Conservation (phyloP, 495 filamentous ascomycete species). For the Aspergillus kassunensis region DNA sequence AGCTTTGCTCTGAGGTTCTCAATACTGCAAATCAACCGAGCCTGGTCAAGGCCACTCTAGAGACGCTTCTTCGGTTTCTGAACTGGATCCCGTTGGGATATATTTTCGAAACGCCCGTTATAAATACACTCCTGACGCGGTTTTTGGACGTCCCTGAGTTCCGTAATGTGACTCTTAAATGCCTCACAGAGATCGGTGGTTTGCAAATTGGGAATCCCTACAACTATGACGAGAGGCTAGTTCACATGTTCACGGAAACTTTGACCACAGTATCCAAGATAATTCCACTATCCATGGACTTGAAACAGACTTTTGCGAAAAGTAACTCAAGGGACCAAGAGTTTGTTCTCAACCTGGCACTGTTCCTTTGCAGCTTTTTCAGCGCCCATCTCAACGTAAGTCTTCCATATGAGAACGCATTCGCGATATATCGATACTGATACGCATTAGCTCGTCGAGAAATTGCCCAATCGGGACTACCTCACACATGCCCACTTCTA, state of each 20-base stretch:
- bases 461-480: slow-evolving; percentile 89
- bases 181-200: slow-evolving; percentile 93
- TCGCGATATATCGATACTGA: slow-evolving; percentile 5
- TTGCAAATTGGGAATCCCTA: slow-evolving; percentile 73
- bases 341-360: slow-evolving; percentile 91
- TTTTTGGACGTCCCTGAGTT: slow-evolving; percentile 92
- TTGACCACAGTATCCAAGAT: slow-evolving; percentile 84
- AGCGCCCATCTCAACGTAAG: slow-evolving; percentile 82
- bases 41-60: slow-evolving; percentile 87
- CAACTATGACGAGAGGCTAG: slow-evolving; percentile 87
- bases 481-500: slow-evolving; percentile 96
- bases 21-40: slow-evolving; percentile 82
- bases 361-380: slow-evolving; percentile 96
- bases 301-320: slow-evolving; percentile 81
- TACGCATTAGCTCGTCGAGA: slow-evolving; percentile 76
- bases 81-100: slow-evolving; percentile 99
- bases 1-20: slow-evolving; percentile 90
- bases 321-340: slow-evolving; percentile 95
- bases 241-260: slow-evolving; percentile 96
- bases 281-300: slow-evolving; percentile 81
- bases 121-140: slow-evolving; percentile 84
- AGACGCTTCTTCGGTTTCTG: slow-evolving; percentile 90
- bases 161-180: slow-evolving; percentile 93
- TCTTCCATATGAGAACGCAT: slow-evolving; percentile 8
- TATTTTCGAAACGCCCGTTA: slow-evolving; percentile 95